phyloP scores from a whole-genome alignment of 345 rosid genomes.

The Cochlearia excelsa region DNA sequence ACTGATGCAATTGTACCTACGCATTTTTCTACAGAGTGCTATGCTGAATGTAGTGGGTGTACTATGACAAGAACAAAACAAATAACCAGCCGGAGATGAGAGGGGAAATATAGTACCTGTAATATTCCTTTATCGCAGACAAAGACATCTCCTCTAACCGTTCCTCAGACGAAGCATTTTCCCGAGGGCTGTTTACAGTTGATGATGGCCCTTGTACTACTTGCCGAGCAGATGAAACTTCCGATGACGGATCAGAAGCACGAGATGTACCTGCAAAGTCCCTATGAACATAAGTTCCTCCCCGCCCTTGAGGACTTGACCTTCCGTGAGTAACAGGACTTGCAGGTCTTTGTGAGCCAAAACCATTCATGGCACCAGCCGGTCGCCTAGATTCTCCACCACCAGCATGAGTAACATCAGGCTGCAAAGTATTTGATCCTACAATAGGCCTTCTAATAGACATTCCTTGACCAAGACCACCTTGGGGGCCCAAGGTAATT shows the following conservation, averaged over 20 bases:
- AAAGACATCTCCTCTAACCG: constrained; percentile 53
- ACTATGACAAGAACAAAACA: constrained; percentile 13
- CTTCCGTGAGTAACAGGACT: constrained; percentile 47
- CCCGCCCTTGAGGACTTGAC: constrained; percentile 49
- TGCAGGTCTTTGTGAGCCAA: constrained; percentile 49
- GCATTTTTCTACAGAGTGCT: background rate
- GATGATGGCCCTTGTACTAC: constrained; percentile 41
- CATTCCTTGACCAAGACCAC: constrained; percentile 95
- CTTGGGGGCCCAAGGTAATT: constrained; percentile 92
- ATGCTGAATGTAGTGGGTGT: background rate
- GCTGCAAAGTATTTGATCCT: constrained; percentile 35
- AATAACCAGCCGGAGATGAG: constrained; percentile 4
- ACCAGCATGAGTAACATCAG: constrained; percentile 47
- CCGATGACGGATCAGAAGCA: constrained; percentile 51
- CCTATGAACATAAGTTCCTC: constrained; percentile 45
- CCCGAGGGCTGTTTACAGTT: constrained; percentile 47
- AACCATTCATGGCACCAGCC: constrained; percentile 57
- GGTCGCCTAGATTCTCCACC: constrained; percentile 60
- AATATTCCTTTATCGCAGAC: constrained; percentile 83
- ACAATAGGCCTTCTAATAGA: constrained; percentile 61
- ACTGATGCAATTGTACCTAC: constrained; percentile 9
- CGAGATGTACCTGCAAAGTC: constrained; percentile 46
- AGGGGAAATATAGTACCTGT: constrained; percentile 55
- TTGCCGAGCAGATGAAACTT: constrained; percentile 45
- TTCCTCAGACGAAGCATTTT: constrained; percentile 58